A percentile compares a stretch with the other conserved stretches of the same genome.
phyloP scores from a whole-genome alignment of 208 protist species.

The Crithidia fasciculata region DNA sequence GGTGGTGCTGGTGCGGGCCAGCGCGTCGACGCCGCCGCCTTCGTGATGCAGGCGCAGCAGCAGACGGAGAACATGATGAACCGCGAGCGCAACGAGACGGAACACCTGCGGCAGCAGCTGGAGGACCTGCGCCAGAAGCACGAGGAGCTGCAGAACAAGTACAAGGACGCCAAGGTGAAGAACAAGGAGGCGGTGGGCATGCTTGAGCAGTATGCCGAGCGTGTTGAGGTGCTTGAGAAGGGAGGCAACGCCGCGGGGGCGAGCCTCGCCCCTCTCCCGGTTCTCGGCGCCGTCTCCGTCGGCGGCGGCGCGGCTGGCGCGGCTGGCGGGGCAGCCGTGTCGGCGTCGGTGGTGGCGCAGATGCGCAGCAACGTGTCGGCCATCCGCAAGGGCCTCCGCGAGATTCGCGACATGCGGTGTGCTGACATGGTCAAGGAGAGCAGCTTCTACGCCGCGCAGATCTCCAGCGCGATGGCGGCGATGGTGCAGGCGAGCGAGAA shows the following conservation, averaged over 20 bases:
- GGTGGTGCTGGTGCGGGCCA: slow-evolving; percentile 1
- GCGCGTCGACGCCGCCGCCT: slow-evolving; percentile 44
- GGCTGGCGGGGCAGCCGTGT: slow-evolving; percentile 25
- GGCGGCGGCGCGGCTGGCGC: neutral
- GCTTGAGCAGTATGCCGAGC: slow-evolving; percentile 73
- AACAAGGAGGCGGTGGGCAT: slow-evolving; percentile 77
- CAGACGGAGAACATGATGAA: slow-evolving; percentile 77
- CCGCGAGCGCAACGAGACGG: slow-evolving; percentile 63
- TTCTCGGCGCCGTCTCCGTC: slow-evolving; percentile 26
- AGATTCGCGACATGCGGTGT: slow-evolving; percentile 72
- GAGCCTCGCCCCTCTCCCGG: slow-evolving; percentile 28
- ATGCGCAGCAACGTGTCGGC: slow-evolving; percentile 72
- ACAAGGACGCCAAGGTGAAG: slow-evolving; percentile 91
- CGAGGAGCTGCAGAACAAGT: slow-evolving; percentile 91
- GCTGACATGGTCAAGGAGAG: slow-evolving; percentile 73
- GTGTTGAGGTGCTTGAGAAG: slow-evolving; percentile 62
- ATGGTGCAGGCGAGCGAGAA: slow-evolving; percentile 74
- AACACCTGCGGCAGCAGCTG: slow-evolving; percentile 69
- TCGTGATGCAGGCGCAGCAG: slow-evolving; percentile 78
- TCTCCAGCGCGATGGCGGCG: slow-evolving; percentile 73
- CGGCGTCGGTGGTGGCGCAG: slow-evolving; percentile 27
- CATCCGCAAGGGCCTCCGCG: slow-evolving; percentile 65
- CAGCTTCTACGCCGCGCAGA: slow-evolving; percentile 66
- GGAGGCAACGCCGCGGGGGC: slow-evolving; percentile 26
- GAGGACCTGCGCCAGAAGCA: slow-evolving; percentile 81